Base-by-base conservation (phyloP, 495 filamentous ascomycete species). In the Daldinia loculata region DNA sequence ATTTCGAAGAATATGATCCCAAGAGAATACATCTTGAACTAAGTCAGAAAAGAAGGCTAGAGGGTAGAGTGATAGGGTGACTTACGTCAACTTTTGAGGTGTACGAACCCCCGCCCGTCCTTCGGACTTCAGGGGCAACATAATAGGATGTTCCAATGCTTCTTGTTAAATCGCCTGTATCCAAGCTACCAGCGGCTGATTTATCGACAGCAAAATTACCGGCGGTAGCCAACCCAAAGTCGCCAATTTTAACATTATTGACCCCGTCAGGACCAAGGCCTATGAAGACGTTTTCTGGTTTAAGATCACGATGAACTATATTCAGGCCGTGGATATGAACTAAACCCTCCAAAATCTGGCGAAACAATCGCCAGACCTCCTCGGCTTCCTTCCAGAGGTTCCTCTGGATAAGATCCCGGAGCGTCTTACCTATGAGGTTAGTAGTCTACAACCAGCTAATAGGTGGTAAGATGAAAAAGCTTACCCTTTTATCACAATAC, bases 1-100 rank as follows among this genome's bases (percentile, higher is more conserved):
- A 99, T 98, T 77, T 99, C 95, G 71, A 98, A 97, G 79, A 99
- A 97, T 63, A 99, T 98, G 51, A 99, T 91, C 9, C 95, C 95
- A 30, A 99, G 82, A 0, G 96, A 98, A 75, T 93, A 99, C 95
- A 99, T 97, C 88, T 92, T 66, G 6, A 36, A 29, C n/a, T 1
- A 14, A 19, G 57, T 79, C 58, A 76, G 69, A 15, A 9, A 64
- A 32, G 58, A 9, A 29, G 30, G 15, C 38, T 3, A 26, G 1
- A 39, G 12, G 17, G 30, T 29, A 59, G 30, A 43, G 26, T 58
- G 17, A 22, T n/a, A 26, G 24, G n/a, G 56, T 57, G 45, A 84
- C 89, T 84, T 78, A 91, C 89, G 83, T 98, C 95, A 9, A 97
- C 95, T 79, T 97, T 98, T 63, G 93, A 91, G 61, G 92, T 94